Percentiles rank a stretch among this genome's conserved stretches.
phyloP scores from a whole-genome alignment of 495 filamentous ascomycete species.

The Annulohypoxylon stygium region DNA sequence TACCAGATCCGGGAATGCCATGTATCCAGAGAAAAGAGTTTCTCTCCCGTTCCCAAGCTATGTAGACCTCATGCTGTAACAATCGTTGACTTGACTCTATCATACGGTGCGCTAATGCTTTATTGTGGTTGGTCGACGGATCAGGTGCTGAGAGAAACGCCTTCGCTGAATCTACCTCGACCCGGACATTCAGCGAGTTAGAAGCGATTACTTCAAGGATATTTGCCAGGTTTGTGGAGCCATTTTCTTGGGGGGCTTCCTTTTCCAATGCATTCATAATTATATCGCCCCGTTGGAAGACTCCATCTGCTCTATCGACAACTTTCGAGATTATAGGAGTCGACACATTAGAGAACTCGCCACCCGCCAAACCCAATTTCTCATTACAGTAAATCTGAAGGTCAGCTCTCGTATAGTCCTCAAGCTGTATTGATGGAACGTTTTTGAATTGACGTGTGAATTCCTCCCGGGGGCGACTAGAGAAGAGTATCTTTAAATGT shows the following conservation, averaged over 20 bases:
- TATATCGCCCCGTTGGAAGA: constrained; percentile 42
- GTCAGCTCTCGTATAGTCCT: constrained; percentile 30
- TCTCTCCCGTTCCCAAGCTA: no score
- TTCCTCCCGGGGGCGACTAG: constrained; percentile 30
- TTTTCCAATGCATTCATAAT: constrained; percentile 21
- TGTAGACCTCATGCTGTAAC: no score
- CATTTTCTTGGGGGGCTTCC: background rate
- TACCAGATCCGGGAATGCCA: no score
- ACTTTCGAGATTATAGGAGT: constrained; percentile 2
- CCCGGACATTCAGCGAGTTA: no score
- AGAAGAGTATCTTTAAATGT: constrained; percentile 32
- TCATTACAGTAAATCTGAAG: constrained; percentile 26
- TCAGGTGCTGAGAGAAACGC: no score
- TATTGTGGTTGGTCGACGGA: no score
- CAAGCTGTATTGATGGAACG: constrained; percentile 22
- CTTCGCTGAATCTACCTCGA: no score
- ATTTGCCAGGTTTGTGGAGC: background rate
- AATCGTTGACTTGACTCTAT: no score
- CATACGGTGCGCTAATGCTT: no score
- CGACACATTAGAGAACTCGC: background rate
- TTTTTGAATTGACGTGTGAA: constrained; percentile 22
- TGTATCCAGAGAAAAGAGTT: no score
- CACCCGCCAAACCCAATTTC: background rate
- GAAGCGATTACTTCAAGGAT: no score
- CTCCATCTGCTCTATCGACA: constrained; percentile 31